A percentile compares a stretch with the other conserved stretches of the same genome.
Evolutionary conservation across 2,329 filamentous ascomycete genomes (phyloP).

Genomic region (Clonostachys sp.): DNA sequence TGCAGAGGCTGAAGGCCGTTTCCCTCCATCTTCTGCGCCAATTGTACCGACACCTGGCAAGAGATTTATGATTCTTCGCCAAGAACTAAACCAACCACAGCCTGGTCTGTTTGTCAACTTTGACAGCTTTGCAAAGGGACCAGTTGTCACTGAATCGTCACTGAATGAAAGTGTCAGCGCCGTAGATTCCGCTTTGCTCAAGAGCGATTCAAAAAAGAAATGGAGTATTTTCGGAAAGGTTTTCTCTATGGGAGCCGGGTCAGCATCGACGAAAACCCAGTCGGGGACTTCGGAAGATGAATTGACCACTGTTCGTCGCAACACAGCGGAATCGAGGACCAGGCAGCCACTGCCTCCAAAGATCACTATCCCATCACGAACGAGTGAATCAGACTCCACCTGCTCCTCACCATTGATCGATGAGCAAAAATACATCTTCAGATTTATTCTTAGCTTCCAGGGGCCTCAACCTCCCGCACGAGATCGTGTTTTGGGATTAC

Average conservation of each 20-base stretch:
- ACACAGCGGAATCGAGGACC: constrained; percentile 39
- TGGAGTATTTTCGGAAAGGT: constrained; percentile 64
- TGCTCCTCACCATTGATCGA: constrained; percentile 50
- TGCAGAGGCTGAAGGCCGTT: constrained; percentile 49
- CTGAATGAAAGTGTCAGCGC: constrained; percentile 3
- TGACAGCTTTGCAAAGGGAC: constrained; percentile 33
- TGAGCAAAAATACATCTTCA: constrained; percentile 62
- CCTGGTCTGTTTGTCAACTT: constrained; percentile 44
- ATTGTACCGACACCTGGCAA: constrained; percentile 81
- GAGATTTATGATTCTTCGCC: constrained; percentile 83
- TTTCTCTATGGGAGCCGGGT: not conserved
- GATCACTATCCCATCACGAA: not conserved
- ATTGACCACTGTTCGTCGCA: constrained; percentile 43
- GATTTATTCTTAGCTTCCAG: constrained; percentile 68
- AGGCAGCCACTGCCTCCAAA: constrained; percentile 13
- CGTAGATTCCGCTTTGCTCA: constrained; percentile 7
- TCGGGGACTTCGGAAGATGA: constrained; percentile 32
- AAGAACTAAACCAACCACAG: constrained; percentile 53
- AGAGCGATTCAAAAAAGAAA: constrained; percentile 47
- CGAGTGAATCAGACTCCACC: constrained; percentile 43
- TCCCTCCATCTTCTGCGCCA: constrained; percentile 71
- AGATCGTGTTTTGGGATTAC: constrained; percentile 61
- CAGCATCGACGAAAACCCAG: not conserved
- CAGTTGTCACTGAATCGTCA: constrained; percentile 11
- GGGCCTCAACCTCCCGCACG: constrained; percentile 48